Evolutionary conservation across 371 early-diverging fungal genomes (phyloP).

Genomic region (Globomyces sp.): DNA sequence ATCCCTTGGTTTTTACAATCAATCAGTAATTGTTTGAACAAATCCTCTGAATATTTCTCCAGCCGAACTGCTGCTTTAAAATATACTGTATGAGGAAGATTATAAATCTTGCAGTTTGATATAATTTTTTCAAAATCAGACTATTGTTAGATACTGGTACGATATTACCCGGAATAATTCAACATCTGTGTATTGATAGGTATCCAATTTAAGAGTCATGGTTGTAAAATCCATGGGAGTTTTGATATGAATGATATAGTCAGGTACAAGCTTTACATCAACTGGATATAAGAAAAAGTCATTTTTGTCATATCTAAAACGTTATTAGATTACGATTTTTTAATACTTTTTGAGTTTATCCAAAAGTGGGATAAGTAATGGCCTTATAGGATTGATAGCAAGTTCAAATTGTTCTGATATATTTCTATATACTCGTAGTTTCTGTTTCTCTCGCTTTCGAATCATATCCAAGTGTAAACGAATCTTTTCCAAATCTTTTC

Average conservation of each 20-base stretch:
- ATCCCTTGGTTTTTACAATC: too few relatives aligned
- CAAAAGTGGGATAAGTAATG: conserved; percentile 60
- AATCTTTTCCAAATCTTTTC: conserved; percentile 85
- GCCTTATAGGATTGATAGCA: conserved; percentile 70
- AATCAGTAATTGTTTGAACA: neutral
- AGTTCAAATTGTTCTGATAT: conserved; percentile 68
- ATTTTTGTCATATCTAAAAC: conserved; percentile 48
- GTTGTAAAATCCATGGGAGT: conserved; percentile 73
- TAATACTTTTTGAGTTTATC: conserved; percentile 68
- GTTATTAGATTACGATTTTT: conserved; percentile 55
- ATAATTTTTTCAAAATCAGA: conserved; percentile 68
- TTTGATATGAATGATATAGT: conserved; percentile 72
- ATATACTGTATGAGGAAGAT: conserved; percentile 70
- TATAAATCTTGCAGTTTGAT: conserved; percentile 75
- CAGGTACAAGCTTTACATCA: conserved; percentile 71
- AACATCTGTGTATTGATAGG: conserved; percentile 45
- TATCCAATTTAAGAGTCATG: conserved; percentile 62
- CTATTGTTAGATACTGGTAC: conserved; percentile 13
- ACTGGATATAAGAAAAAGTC: conserved; percentile 66
- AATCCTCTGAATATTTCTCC: conserved; percentile 7
- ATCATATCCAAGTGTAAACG: conserved; percentile 83
- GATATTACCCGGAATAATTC: too few relatives aligned
- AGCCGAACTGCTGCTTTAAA: conserved; percentile 56
- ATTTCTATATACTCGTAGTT: conserved; percentile 60
- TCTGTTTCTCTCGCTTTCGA: conserved; percentile 81